Percentiles rank a stretch among this genome's conserved stretches.
These are phyloP conservation scores for Kazachstania sp. DNA, from an alignment of 1,139 yeast species.

Conservation along the genomic window DNA sequence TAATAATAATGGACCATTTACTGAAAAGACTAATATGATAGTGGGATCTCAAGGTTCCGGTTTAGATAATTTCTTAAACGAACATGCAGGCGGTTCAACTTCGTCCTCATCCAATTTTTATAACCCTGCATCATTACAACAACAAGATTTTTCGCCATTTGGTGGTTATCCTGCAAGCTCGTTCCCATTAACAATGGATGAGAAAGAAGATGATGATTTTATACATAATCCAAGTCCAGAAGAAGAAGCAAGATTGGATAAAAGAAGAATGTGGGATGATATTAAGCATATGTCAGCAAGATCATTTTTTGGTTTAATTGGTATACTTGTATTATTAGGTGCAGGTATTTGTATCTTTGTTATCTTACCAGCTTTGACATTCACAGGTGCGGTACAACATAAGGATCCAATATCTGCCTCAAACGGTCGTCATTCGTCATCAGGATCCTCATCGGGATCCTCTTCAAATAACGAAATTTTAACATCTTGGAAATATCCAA, in stretches of 20 bases:
- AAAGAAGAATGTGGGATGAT: constrained; percentile 50
- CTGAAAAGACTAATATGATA: neutral
- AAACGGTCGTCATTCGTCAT: neutral
- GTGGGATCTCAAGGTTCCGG: constrained; percentile 1
- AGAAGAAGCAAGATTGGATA: constrained; percentile 71
- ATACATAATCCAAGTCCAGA: constrained; percentile 91
- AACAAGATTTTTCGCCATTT: constrained; percentile 65
- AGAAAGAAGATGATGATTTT: constrained; percentile 86
- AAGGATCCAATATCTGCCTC: constrained; percentile 29
- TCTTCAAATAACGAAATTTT: constrained; percentile 35
- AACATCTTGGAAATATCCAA: constrained; percentile 51
- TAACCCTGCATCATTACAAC: constrained; percentile 19
- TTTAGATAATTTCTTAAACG: neutral
- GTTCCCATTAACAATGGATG: constrained; percentile 79
- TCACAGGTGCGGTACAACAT: constrained; percentile 43
- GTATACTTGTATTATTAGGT: constrained; percentile 45
- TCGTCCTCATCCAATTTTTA: constrained; percentile 5
- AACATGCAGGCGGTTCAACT: neutral
- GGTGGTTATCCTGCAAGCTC: constrained; percentile 91
- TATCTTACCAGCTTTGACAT: constrained; percentile 66
- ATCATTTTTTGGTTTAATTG: constrained; percentile 51
- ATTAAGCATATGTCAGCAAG: constrained; percentile 51
- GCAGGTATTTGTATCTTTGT: constrained; percentile 61
- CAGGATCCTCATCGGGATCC: neutral
- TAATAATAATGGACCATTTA: neutral